Evolutionary conservation across 257 asterid species (phyloP).

Genomic region (Ocimum tenuiflorum): DNA sequence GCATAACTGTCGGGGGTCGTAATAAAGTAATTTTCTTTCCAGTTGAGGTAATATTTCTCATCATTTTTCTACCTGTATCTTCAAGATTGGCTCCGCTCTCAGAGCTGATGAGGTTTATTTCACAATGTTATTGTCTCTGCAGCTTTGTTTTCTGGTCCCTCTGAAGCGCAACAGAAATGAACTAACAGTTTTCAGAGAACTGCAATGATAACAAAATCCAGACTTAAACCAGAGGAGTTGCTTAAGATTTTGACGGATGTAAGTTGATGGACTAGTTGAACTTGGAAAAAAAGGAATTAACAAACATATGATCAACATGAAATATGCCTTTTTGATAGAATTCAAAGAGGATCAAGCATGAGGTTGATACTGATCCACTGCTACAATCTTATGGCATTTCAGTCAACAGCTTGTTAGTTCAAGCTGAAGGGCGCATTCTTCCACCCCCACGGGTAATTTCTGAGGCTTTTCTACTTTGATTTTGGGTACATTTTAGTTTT

Average conservation of each 20-base stretch:
- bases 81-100: background rate
- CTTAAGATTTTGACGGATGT: conserved; percentile 34
- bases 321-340: conserved; percentile 21
- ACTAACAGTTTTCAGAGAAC: conserved; percentile 29
- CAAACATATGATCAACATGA: background rate
- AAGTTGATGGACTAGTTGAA: background rate
- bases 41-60: conserved; percentile 30
- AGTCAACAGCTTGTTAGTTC: conserved; percentile 25
- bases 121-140: background rate
- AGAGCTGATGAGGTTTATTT: background rate
- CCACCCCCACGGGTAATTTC: conserved; percentile 40
- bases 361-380: conserved; percentile 27
- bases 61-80: background rate
- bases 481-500: background rate
- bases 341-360: conserved; percentile 23
- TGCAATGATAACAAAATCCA: conserved; percentile 28
- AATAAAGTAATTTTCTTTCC: conserved; percentile 32
- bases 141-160: conserved; percentile 46
- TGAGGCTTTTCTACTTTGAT: background rate
- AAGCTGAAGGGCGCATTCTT: conserved; percentile 44
- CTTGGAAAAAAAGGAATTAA: background rate
- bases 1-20: conserved; percentile 43
- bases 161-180: conserved; percentile 37
- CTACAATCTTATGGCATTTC: conserved; percentile 41
- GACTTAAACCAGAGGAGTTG: conserved; percentile 42